Evolutionary conservation across 306 rosid genomes (phyloP), one percentile per base, ranked within the genome.

Genomic region (Rosa persica): DNA sequence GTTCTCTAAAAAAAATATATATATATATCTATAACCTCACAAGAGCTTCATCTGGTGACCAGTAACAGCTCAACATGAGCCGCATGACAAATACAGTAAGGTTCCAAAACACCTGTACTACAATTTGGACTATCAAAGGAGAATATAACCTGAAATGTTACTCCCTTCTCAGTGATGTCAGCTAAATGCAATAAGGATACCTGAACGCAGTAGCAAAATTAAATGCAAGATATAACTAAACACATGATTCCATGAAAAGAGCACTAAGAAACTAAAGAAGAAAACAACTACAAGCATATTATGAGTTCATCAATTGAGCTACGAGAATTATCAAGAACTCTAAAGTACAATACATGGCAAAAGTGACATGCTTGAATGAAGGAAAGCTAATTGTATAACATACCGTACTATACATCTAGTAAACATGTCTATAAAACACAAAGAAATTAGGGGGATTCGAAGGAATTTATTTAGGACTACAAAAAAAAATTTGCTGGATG

Each of bases 141-240:
- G 70, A 75, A 67, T 6, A 36, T 64, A 81, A 94, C 98, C 97
- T 92, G 98, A 93, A 95, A 95, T 47, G 98, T 93, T 76, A 95
- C 99, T 23, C 99, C 99, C 87, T 93, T 80, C 80, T 95, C 97
- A 11, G 99, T 95, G 83, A 95, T 95, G 83, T 95, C 99, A 52
- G 99, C 99, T 81, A 95, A 90, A 89, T 93, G 98, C 86, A 95
- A 77, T 76, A 95, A 81, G n/a, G 97, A 95, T 51, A 95, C 98
- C 97, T 94, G 83, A 68, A 73, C 76, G 80, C 79, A 84, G 72
- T 15, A 76, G 67, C 46, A 72, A 75, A 82, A 70, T 27, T 72
- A 60, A 80, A 75, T 51, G 49, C 34, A 69, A 85, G 20, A 80
- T 69, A 76, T 66, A 79, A 42, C 48, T 30, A 4, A n/a, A 55